Evolutionary conservation across 176 grass and related monocot genomes (phyloP).

Genomic region (Musa itinerans): DNA sequence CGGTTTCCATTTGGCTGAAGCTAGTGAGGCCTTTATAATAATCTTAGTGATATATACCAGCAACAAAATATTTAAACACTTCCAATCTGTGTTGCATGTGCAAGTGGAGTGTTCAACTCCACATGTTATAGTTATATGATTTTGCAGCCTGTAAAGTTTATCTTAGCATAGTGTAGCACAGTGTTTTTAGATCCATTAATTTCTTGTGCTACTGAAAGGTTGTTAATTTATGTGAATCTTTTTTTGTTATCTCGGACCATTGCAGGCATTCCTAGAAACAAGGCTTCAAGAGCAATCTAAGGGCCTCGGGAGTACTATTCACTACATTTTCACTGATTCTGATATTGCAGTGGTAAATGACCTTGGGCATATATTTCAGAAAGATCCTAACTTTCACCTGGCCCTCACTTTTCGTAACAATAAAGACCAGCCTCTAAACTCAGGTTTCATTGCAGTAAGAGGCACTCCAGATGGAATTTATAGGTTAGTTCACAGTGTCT

Average conservation of each 20-base stretch:
- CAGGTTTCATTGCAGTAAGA: conserved; percentile 89
- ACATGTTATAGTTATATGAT: background rate
- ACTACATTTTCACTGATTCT: conserved; percentile 75
- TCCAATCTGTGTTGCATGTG: background rate
- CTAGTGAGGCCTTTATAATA: no score
- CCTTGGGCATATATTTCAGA: conserved; percentile 73
- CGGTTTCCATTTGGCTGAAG: no score
- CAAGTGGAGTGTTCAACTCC: background rate
- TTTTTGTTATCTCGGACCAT: background rate
- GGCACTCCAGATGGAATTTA: conserved; percentile 55
- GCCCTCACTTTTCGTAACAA: conserved; percentile 93
- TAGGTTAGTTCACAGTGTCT: conserved; percentile 37
- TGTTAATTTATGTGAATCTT: background rate
- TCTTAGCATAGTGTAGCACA: background rate
- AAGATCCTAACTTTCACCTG: conserved; percentile 59
- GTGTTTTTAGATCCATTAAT: background rate
- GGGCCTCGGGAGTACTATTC: conserved; percentile 23
- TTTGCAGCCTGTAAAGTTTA: background rate
- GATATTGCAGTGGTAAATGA: conserved; percentile 76
- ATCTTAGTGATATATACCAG: no score
- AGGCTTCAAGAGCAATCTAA: conserved; percentile 37
- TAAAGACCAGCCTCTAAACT: conserved; percentile 84
- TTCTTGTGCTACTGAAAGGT: background rate
- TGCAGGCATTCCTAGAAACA: conserved; percentile 71
- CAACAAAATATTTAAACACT: no score